Base-by-base conservation (phyloP, 2,329 filamentous ascomycete species). In the Neofusicoccum laricinum region DNA sequence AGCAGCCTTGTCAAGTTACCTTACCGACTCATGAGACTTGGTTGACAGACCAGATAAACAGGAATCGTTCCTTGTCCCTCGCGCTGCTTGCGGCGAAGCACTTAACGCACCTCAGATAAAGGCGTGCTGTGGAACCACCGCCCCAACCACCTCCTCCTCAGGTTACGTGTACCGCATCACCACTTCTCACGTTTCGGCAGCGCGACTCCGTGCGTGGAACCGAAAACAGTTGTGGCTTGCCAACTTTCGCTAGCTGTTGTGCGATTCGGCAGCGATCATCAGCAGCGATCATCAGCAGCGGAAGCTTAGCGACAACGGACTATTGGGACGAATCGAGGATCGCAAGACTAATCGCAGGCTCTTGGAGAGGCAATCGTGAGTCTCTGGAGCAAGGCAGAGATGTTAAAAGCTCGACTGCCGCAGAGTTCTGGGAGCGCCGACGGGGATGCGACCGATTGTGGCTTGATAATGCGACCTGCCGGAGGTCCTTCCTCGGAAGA, bases 241-340 rank as follows among this genome's bases (percentile, higher is more conserved):
- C 55, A 46, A 36, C 55, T 43, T 46, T 59, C 41, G 41, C 55
- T 59, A 59, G 41, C 10, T n/a, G 25, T 7, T 12, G 30, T 36
- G 55, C 43, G 41, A 19, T 45, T 12, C 30, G 40, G 55, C 34
- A 59, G 40, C 41, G 55, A 45, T 59, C 41, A 58, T 14, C 40
- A 11, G 25, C 21, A n/a, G n/a, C n/a, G n/a, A n/a, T n/a, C n/a
- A 45, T 45, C 51, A 40, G 32, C n/a, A 7, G 19, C 38, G 6
- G 25, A 6, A 30, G 25, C 14, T 58, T 58, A 45, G 53, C 40
- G 25, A 43, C 50, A n/a, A 36, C 41, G 30, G 41, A 59, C 40
- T 59, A 46, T 59, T 59, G 55, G 41, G 32, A 46, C 41, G 41
- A n/a, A 46, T 46, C 40, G 55, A 59, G 55, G 12, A 59, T 43